A percentile compares a stretch with the other conserved stretches of the same genome.
Evolutionary conservation across 805 yeast species (phyloP).

Genomic region (Monosporozyma yasuniensis): DNA sequence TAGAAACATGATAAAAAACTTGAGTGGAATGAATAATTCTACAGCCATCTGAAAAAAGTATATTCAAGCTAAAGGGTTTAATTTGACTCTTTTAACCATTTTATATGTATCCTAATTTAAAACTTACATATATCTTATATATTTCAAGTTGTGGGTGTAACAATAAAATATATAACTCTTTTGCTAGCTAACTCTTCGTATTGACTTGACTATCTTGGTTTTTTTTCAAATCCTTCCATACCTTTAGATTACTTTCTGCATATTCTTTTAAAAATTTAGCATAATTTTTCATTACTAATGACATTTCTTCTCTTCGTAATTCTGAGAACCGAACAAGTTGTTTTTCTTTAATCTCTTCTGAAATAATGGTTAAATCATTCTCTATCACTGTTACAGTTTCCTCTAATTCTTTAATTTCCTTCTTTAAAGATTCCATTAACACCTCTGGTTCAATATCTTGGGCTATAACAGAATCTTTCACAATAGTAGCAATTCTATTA

Average conservation of each 20-base stretch:
- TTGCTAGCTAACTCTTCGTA: background rate
- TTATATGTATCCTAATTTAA: background rate
- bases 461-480: slow-evolving; percentile 27
- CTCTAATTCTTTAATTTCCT: slow-evolving; percentile 19
- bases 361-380: slow-evolving; percentile 25
- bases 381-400: slow-evolving; percentile 22
- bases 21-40: slow-evolving; percentile 55
- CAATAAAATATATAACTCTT: background rate
- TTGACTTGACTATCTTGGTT: slow-evolving; percentile 1
- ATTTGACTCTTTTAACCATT: background rate
- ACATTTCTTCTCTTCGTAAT: slow-evolving; percentile 19
- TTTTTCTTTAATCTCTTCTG: slow-evolving; percentile 24
- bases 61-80: no score
- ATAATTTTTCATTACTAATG: slow-evolving; percentile 18
- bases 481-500: slow-evolving; percentile 25
- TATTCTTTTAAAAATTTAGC: slow-evolving; percentile 24
- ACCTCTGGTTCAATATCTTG: slow-evolving; percentile 24
- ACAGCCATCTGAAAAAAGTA: slow-evolving; percentile 8
- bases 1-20: slow-evolving; percentile 30
- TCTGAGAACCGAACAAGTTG: slow-evolving; percentile 26
- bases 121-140: background rate
- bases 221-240: slow-evolving; percentile 23
- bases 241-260: slow-evolving; percentile 22
- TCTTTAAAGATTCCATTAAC: slow-evolving; percentile 13
- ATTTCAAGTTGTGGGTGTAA: background rate